Conservation (phyloP, 2,329 filamentous ascomycete genomes). For the Ceratocystis cubensis region DNA sequence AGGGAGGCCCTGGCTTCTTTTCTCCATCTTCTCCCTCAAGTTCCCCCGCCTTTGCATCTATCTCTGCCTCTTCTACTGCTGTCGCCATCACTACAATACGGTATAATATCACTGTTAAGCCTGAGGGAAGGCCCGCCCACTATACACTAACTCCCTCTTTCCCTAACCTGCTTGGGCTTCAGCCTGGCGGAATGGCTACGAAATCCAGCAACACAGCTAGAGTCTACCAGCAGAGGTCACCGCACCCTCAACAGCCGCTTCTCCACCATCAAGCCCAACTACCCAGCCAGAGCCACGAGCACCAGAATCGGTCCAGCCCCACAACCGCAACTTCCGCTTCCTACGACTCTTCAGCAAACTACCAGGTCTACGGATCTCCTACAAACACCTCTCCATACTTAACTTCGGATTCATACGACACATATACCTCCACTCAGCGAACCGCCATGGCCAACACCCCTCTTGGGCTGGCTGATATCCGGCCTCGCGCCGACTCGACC, state of each 20-base stretch:
- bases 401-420: conserved; percentile 31
- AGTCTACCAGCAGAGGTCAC: conserved; percentile 12
- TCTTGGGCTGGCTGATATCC: conserved; percentile 80
- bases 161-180: conserved; percentile 48
- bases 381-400: conserved; percentile 49
- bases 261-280: neutral
- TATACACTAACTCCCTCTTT: conserved; percentile 3
- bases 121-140: conserved; percentile 10
- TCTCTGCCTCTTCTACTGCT: conserved; percentile 1
- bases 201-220: conserved; percentile 21
- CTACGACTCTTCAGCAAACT: conserved; percentile 43
- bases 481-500: conserved; percentile 70
- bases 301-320: conserved; percentile 48
- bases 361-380: conserved; percentile 37
- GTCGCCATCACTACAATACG: neutral
- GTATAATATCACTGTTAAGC: conserved; percentile 9
- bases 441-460: conserved; percentile 55
- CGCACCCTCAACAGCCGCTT: neutral
- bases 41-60: neutral
- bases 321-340: conserved; percentile 38
- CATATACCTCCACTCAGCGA: conserved; percentile 10
- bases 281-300: neutral
- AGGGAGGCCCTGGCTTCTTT: conserved; percentile 9
- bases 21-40: conserved; percentile 6
- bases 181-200: conserved; percentile 39